Base-by-base conservation (phyloP, 78 protist species). In the Mastigamoeba balamuthi region DNA sequence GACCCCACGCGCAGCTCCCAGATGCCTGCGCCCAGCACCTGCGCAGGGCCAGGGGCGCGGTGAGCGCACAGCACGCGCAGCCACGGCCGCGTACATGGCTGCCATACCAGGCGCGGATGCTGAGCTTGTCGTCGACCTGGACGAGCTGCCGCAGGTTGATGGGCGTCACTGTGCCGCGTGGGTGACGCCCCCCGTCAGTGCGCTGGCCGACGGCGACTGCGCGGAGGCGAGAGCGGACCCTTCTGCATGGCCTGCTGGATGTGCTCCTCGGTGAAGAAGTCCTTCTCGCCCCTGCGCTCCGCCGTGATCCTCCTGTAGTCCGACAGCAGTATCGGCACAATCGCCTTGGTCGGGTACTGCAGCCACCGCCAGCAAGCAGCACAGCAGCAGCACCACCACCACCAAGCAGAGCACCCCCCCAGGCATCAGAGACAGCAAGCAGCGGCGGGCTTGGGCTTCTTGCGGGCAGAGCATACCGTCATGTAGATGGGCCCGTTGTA, bases 11-110 rank as follows among this genome's bases (percentile, higher is more conserved):
- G 88, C 7, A 92, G 82, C 76, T 77, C 75, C 53, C 96, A 93
- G 93, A 95, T 82, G 4, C 94, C 96, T 1, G 99, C 99, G 6
- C 99, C 99, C 2, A 97, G 83, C n/a, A 92, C 81, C 80, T 76
- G 53, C 36, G n/a, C n/a, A n/a, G n/a, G n/a, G n/a, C n/a, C 3
- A 0, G 29, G 63, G 44, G 35, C 2, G 1, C 0, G 28, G 29
- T 1, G 40, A 2, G 28, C 3, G 66, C 25, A 64, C 37, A 1
- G 52, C 6, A 6, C 8, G 25, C 25, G 2, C 38, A 40, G 23
- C 4, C 1, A 3, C 0, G n/a, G 4, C n/a, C n/a, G n/a, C 72
- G 6, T 4, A 88, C 99, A 67, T 96, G 99, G 7, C 99, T 98
- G 0, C 97, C 98, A 72, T 93, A 95, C 77, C 89, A 92, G 7